phyloP scores from a whole-genome alignment of 106 monocot species.

The Phalaenopsis aphrodite region DNA sequence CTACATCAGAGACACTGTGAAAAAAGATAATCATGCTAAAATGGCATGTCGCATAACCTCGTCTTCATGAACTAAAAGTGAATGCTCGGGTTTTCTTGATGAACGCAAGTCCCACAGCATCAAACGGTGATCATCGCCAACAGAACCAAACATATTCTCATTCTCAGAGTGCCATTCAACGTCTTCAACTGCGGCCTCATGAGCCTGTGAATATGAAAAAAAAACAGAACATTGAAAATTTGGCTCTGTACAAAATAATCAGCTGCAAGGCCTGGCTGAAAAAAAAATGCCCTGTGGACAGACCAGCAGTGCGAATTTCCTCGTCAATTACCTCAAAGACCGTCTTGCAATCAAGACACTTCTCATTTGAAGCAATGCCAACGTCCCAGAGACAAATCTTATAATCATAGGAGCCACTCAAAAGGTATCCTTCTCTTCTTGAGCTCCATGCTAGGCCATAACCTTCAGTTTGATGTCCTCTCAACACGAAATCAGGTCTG shows the following conservation, averaged over 20 bases:
- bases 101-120: constrained; percentile 98
- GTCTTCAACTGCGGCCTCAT: constrained; percentile 74
- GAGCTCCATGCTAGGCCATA: constrained; percentile 83
- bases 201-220: constrained; percentile 36
- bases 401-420: constrained; percentile 82
- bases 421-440: constrained; percentile 61
- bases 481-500: constrained; percentile 43
- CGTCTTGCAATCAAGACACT: constrained; percentile 35
- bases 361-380: constrained; percentile 5
- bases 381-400: constrained; percentile 95
- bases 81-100: constrained; percentile 46
- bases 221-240: not conserved
- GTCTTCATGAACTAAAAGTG: constrained; percentile 61
- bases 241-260: not conserved
- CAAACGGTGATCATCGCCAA: constrained; percentile 80
- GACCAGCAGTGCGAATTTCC: not conserved
- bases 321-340: constrained; percentile 67
- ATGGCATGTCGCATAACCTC: constrained; percentile 36
- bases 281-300: not conserved
- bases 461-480: constrained; percentile 68
- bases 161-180: constrained; percentile 82
- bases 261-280: not conserved
- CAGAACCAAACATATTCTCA: constrained; percentile 89
- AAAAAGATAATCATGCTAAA: not conserved
- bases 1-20: not conserved